These are phyloP conservation scores for Deuterostichococcus epilithicus DNA, from an alignment of 139 green algal genomes.

Conservation along the genomic window DNA sequence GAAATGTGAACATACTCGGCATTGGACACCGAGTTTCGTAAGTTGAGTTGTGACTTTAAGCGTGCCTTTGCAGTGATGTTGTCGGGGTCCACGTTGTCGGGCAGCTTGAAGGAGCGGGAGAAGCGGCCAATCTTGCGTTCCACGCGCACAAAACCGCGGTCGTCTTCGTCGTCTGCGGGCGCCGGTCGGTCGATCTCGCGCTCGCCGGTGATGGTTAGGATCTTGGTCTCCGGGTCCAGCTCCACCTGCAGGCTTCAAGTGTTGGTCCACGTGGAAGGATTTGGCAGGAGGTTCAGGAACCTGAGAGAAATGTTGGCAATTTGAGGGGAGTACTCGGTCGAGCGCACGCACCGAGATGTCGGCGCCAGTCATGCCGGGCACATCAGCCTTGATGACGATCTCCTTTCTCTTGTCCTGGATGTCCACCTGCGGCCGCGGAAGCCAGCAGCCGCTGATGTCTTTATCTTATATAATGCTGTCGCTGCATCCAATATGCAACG, in stretches of 20 bases:
- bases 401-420: not conserved
- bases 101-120: constrained; percentile 23
- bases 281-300: too few relatives aligned
- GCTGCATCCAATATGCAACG: too few relatives aligned
- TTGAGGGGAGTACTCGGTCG: too few relatives aligned
- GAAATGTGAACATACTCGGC: too few relatives aligned
- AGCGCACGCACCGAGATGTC: not conserved
- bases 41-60: too few relatives aligned
- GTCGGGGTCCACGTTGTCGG: constrained; percentile 16
- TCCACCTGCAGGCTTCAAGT: not conserved
- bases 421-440: too few relatives aligned
- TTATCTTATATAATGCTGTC: too few relatives aligned
- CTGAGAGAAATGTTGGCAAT: too few relatives aligned
- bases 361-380: not conserved
- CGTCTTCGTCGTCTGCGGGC: too few relatives aligned
- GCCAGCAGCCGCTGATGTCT: too few relatives aligned
- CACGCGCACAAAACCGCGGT: constrained; percentile 8
- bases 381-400: not conserved
- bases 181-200: constrained; percentile 14
- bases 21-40: too few relatives aligned
- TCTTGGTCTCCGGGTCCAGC: constrained; percentile 15
- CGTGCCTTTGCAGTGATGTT: constrained; percentile 15
- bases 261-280: too few relatives aligned
- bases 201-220: constrained; percentile 24
- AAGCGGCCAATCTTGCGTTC: constrained; percentile 19